Percentiles rank a stretch among this genome's conserved stretches.
Conservation (phyloP, 768 basidiomycete genomes). For the Podaxis rugospora region DNA sequence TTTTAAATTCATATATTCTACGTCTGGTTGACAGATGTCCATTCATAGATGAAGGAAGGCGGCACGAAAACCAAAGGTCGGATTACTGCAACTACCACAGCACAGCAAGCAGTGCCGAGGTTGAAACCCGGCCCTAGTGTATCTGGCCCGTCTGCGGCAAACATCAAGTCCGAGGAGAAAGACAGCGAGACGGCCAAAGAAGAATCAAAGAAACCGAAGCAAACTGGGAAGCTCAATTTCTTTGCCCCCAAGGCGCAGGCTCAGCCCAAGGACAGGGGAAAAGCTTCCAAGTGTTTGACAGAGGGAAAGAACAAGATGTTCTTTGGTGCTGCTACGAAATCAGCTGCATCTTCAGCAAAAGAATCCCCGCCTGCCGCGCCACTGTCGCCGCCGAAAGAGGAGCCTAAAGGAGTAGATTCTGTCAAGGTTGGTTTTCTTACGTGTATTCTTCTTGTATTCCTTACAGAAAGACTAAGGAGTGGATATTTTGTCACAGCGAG, state of each 20-base stretch:
- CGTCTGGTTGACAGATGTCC: slow-evolving; percentile 9
- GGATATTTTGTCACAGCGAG: slow-evolving; percentile 23
- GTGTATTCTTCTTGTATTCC: background rate
- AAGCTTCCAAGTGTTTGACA: slow-evolving; percentile 16
- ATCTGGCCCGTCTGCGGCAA: background rate
- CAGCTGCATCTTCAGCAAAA: slow-evolving; percentile 15
- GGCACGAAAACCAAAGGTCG: slow-evolving; percentile 22
- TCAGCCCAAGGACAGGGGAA: slow-evolving; percentile 20
- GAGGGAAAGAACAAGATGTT: slow-evolving; percentile 18
- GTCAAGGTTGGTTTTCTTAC: slow-evolving; percentile 5
- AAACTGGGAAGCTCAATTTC: slow-evolving; percentile 13
- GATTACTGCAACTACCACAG: slow-evolving; percentile 40
- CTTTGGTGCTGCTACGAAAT: slow-evolving; percentile 8
- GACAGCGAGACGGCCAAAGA: slow-evolving; percentile 11
- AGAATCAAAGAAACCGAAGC: slow-evolving; percentile 13
- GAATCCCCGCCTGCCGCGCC: slow-evolving; percentile 5
- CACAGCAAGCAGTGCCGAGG: slow-evolving; percentile 17
- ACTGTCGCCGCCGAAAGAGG: slow-evolving; percentile 16
- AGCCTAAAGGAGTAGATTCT: slow-evolving; percentile 32
- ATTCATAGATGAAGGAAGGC: slow-evolving; percentile 11
- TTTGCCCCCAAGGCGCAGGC: slow-evolving; percentile 13
- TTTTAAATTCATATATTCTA: background rate
- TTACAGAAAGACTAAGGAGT: background rate
- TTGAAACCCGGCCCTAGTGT: slow-evolving; percentile 6
- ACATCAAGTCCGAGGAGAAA: slow-evolving; percentile 17